A percentile compares a stretch with the other conserved stretches of the same genome.
These are phyloP conservation scores for Emmonsiellopsis sp. DNA, from an alignment of 2,329 filamentous ascomycete species.

Conservation along the genomic window DNA sequence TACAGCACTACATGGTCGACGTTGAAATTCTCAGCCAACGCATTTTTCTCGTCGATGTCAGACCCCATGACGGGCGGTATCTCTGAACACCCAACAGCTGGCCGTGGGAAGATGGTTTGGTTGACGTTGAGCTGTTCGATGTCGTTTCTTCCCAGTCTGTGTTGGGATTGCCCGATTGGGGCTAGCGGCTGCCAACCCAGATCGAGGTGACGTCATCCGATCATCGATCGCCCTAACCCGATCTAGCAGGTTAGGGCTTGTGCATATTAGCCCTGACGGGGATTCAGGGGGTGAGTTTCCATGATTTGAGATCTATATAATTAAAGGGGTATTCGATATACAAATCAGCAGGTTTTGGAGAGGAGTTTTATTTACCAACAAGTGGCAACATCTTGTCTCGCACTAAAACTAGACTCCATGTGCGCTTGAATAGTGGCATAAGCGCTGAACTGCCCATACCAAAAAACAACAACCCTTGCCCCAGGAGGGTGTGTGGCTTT, in stretches of 20 bases:
- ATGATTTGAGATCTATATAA: no score
- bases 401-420: no score
- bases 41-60: background rate
- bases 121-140: background rate
- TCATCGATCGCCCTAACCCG: background rate
- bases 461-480: no score
- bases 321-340: no score
- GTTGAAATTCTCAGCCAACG: constrained; percentile 46
- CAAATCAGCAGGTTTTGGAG: no score
- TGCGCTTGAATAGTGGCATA: no score
- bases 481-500: no score
- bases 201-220: background rate
- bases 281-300: background rate
- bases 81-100: background rate
- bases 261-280: background rate
- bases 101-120: background rate
- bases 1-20: constrained; percentile 88
- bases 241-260: background rate
- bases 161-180: background rate
- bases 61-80: background rate
- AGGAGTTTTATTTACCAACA: no score
- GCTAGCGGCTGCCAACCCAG: background rate
- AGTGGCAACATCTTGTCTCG: no score
- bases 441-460: no score
- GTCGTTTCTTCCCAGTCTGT: background rate